phyloP scores from a whole-genome alignment of 108 stramenopile genomes.

The Skeletonema marinoi region DNA sequence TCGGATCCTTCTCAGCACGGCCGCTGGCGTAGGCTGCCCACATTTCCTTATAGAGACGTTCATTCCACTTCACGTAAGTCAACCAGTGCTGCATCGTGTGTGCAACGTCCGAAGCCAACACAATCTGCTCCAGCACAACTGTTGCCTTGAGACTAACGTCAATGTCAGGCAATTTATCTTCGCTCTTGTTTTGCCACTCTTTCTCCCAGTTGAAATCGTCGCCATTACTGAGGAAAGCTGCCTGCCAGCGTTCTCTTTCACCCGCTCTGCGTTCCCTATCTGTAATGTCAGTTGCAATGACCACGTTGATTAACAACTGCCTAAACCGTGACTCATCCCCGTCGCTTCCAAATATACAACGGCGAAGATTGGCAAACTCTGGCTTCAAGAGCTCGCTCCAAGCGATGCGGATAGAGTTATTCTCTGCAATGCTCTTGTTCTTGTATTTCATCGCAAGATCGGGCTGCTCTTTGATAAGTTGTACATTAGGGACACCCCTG shows the following conservation, averaged over 20 bases:
- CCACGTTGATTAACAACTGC: slow-evolving; percentile 23
- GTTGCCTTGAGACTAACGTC: slow-evolving; percentile 3
- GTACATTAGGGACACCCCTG: slow-evolving; percentile 36
- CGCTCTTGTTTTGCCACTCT: slow-evolving; percentile 10
- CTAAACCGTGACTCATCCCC: slow-evolving; percentile 11
- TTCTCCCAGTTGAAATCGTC: slow-evolving; percentile 2
- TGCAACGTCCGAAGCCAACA: slow-evolving; percentile 50
- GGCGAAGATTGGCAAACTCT: slow-evolving; percentile 24
- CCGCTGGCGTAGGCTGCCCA: slow-evolving; percentile 15
- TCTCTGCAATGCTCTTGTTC: slow-evolving; percentile 29
- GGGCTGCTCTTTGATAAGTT: slow-evolving; percentile 21
- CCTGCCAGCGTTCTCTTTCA: slow-evolving; percentile 20
- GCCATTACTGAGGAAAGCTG: not conserved
- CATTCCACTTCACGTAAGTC: slow-evolving; percentile 57
- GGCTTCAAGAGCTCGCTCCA: slow-evolving; percentile 31
- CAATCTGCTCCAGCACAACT: slow-evolving; percentile 41
- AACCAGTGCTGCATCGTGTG: slow-evolving; percentile 60
- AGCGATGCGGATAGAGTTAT: slow-evolving; percentile 43
- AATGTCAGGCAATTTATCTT: slow-evolving; percentile 7
- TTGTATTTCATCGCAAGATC: slow-evolving; percentile 11
- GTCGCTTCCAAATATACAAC: slow-evolving; percentile 18
- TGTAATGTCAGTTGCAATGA: slow-evolving; percentile 45
- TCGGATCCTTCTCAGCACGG: slow-evolving; percentile 17
- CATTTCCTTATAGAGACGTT: slow-evolving; percentile 52
- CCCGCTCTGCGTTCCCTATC: slow-evolving; percentile 17